Evolutionary conservation across 208 protist genomes (phyloP).

Genomic region (Acanthamoeba castellanii): DNA sequence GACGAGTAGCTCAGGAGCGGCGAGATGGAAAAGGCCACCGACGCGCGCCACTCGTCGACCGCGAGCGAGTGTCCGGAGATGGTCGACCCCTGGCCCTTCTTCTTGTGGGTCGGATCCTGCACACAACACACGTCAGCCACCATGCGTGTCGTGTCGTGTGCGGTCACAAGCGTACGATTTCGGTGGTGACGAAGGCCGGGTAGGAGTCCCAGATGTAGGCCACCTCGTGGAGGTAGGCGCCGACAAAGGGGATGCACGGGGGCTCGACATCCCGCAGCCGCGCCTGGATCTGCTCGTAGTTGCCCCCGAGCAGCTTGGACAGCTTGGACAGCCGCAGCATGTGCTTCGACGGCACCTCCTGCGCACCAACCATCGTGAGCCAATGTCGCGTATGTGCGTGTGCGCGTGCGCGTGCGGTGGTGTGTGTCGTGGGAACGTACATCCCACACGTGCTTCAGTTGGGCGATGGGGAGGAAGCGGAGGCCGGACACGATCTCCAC

Average conservation of each 20-base stretch:
- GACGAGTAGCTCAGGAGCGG: background rate
- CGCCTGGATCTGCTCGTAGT: constrained; percentile 36
- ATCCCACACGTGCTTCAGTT: constrained; percentile 83
- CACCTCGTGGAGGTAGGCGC: constrained; percentile 86
- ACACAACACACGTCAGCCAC: background rate
- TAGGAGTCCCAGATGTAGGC: constrained; percentile 87
- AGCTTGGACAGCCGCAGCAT: constrained; percentile 53
- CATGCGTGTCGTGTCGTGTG: background rate
- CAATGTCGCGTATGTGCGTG: background rate
- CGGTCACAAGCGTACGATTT: background rate
- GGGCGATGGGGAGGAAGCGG: constrained; percentile 72
- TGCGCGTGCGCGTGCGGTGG: background rate
- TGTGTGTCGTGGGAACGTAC: constrained; percentile 26
- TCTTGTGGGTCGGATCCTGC: constrained; percentile 23
- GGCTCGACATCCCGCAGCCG: constrained; percentile 31
- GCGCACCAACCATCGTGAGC: background rate
- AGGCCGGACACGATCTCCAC: constrained; percentile 86
- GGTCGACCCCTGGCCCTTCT: background rate
- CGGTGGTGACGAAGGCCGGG: constrained; percentile 29
- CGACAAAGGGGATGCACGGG: constrained; percentile 62
- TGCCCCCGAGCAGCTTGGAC: constrained; percentile 31
- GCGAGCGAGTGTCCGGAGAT: background rate
- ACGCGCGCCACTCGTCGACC: constrained; percentile 54
- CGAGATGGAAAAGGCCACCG: constrained; percentile 19
- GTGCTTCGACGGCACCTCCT: constrained; percentile 16